These are phyloP conservation scores for Kluyveromyces lactis DNA, from an alignment of 805 yeast genomes.

Conservation along the genomic window DNA sequence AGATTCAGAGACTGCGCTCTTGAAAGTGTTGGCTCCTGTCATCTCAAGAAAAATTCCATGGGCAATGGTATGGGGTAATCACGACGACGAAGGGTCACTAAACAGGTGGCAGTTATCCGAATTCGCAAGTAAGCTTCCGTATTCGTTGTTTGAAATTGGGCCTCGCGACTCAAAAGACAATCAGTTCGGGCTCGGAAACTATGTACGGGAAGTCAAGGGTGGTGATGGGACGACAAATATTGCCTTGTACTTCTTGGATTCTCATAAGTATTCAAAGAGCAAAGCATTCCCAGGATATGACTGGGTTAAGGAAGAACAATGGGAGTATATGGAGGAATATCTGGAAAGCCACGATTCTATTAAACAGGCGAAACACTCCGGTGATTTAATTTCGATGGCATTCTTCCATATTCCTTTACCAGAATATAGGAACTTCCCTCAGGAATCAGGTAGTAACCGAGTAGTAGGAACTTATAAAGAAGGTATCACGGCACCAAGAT, in stretches of 20 bases:
- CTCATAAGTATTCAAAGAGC: slow-evolving; percentile 67
- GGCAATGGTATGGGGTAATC: slow-evolving; percentile 86
- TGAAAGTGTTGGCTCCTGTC: slow-evolving; percentile 68
- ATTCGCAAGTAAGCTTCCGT: slow-evolving; percentile 53
- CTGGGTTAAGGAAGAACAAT: slow-evolving; percentile 67
- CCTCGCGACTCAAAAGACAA: slow-evolving; percentile 39
- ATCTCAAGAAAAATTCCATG: slow-evolving; percentile 65
- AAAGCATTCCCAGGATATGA: slow-evolving; percentile 74
- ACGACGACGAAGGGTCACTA: slow-evolving; percentile 81
- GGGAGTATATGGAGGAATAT: slow-evolving; percentile 43
- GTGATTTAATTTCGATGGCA: slow-evolving; percentile 63
- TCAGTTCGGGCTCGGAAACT: slow-evolving; percentile 81
- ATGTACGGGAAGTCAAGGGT: slow-evolving; percentile 45
- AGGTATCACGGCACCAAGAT: slow-evolving; percentile 67
- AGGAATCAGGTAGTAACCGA: slow-evolving; percentile 17
- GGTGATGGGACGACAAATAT: slow-evolving; percentile 37
- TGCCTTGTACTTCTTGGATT: slow-evolving; percentile 70
- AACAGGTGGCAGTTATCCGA: slow-evolving; percentile 52
- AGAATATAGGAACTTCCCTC: slow-evolving; percentile 51
- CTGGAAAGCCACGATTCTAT: slow-evolving; percentile 24
- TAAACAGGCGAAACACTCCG: slow-evolving; percentile 26
- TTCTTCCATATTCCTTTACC: slow-evolving; percentile 93
- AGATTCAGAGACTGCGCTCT: slow-evolving; percentile 75
- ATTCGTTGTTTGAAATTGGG: slow-evolving; percentile 52
- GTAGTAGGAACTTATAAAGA: slow-evolving; percentile 63